A percentile compares a stretch with the other conserved stretches of the same genome.
Conservation (phyloP, 2,329 filamentous ascomycete genomes). For the Triangularia verruculosa region DNA sequence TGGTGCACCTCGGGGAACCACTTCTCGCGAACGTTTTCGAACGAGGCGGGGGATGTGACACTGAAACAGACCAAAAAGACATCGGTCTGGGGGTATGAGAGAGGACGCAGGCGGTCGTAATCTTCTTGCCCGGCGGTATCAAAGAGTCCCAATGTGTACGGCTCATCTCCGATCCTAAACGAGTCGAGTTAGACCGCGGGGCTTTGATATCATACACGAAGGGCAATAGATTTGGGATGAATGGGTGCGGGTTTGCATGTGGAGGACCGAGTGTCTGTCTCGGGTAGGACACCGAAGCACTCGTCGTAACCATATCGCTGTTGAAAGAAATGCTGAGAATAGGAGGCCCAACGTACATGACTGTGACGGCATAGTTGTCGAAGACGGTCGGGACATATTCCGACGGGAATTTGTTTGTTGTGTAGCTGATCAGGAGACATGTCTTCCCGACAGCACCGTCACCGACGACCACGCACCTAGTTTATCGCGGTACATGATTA, state of each 20-base stretch:
- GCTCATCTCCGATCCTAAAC: constrained; percentile 93
- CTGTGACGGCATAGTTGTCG: constrained; percentile 99
- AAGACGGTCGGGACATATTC: constrained; percentile 99
- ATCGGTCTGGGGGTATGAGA: constrained; percentile 97
- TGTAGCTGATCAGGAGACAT: constrained; percentile 98
- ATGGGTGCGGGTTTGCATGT: not conserved
- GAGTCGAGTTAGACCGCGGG: not conserved
- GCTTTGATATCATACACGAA: constrained; percentile 12
- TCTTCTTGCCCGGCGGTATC: constrained; percentile 99
- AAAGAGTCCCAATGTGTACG: constrained; percentile 94
- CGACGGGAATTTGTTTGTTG: constrained; percentile 98
- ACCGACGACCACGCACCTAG: constrained; percentile 95
- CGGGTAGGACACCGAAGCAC: constrained; percentile 17
- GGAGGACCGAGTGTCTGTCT: constrained; percentile 7
- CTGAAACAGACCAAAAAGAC: constrained; percentile 99
- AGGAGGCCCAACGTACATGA: constrained; percentile 72
- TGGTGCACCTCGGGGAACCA: constrained; percentile 99
- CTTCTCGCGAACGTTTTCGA: constrained; percentile 98
- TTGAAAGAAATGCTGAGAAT: constrained; percentile 9
- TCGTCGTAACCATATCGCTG: not conserved
- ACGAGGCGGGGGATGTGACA: constrained; percentile 93
- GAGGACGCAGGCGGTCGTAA: constrained; percentile 93
- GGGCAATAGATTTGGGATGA: constrained; percentile 12
- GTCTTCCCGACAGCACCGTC: constrained; percentile 99
- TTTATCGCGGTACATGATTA: constrained; percentile 13